Conservation (phyloP, 225 moss, liverwort and hornwort species). For the Polytrichum formosum region DNA sequence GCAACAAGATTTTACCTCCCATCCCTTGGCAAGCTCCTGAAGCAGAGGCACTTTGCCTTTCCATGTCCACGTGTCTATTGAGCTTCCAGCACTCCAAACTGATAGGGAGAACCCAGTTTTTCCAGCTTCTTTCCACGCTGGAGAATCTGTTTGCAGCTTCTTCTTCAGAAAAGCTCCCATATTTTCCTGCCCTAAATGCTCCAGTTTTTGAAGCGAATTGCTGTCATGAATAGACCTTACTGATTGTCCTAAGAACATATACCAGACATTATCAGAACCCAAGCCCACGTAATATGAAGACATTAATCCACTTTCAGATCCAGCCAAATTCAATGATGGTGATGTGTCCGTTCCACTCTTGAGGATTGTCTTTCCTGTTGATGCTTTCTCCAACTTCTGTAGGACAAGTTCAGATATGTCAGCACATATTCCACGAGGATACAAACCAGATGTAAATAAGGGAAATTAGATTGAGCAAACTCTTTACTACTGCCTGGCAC, state of each 20-base stretch:
- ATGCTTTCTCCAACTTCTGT: not conserved
- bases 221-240: slow-evolving; percentile 28
- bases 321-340: not conserved
- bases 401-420: no score
- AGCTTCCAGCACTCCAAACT: slow-evolving; percentile 53
- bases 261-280: slow-evolving; percentile 54
- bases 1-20: slow-evolving; percentile 21
- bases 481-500: no score
- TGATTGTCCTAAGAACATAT: slow-evolving; percentile 43
- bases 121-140: slow-evolving; percentile 41
- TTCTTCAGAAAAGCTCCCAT: slow-evolving; percentile 29
- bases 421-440: no score
- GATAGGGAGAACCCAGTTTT: slow-evolving; percentile 26
- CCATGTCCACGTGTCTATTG: slow-evolving; percentile 46
- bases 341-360: no score
- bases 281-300: slow-evolving; percentile 38
- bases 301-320: not conserved
- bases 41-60: slow-evolving; percentile 28
- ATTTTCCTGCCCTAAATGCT: slow-evolving; percentile 8
- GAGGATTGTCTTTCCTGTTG: not conserved
- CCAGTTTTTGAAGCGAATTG: not conserved
- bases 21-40: slow-evolving; percentile 25
- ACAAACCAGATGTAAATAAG: not conserved
- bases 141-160: slow-evolving; percentile 32
- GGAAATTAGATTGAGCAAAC: not conserved